Base-by-base conservation (phyloP, 306 rosid genomes). In the Notholithocarpus densiflorus region DNA sequence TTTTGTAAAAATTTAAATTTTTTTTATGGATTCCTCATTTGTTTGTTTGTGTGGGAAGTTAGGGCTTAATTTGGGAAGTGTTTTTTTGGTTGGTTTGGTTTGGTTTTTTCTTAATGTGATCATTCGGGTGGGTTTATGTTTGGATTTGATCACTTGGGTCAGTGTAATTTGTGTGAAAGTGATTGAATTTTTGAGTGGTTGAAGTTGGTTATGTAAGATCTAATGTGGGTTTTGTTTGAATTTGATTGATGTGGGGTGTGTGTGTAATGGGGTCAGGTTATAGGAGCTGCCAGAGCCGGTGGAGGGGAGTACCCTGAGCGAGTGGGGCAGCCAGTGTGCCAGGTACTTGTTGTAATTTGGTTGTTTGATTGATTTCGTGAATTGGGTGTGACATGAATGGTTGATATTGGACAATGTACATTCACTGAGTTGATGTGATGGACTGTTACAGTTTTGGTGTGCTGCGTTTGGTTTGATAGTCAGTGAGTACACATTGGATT, bases 271-370 rank as follows among this genome's bases (percentile, higher is more conserved):
- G 53, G 34, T 88, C 84, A 96, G 99, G 92, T 86, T 82, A 84
- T 83, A n/a, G 99, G 93, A 86, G 92, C 88, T 83, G 87, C 88
- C 2, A 96, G 99, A 85, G 82, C 82, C 66, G 88, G 82, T 29
- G 89, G 81, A 57, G 92, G 88, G 75, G 97, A 90, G 81, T 88
- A 81, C 80, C 99, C 99, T 0, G 98, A 93, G 83, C 89, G 99
- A 86, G 56, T 68, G n/a, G 98, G 96, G 72, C 99, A 96, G 84
- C 97, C 93, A 26, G 85, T 89, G 34, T 96, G 99, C 89, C 98
- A 93, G 99, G 99, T 96, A 87, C 72, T 74, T 72, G 4, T 11
- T 48, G 14, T 48, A n/a, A 66, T 86, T 19, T 78, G 82, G 37
- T 82, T 84, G 68, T 64, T 75, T 72, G 7, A 54, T 61, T 81